A percentile compares a stretch with the other conserved stretches of the same genome.
Evolutionary conservation across 257 asterid genomes (phyloP).

Genomic region (Nicotiana sylvestris): DNA sequence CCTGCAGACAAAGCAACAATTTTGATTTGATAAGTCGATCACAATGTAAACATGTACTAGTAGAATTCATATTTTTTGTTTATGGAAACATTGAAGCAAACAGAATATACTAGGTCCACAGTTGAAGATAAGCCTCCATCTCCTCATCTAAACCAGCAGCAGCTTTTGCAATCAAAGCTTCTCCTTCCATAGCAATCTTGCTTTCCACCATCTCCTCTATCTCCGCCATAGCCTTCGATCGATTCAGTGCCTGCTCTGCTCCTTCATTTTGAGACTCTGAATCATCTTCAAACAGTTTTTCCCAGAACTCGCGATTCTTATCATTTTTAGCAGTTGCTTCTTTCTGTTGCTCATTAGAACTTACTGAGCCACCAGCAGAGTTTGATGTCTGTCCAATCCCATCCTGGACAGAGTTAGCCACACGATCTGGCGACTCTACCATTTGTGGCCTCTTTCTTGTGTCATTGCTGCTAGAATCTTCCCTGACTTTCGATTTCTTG

Average conservation of each 20-base stretch:
- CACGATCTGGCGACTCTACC: slow-evolving; percentile 1
- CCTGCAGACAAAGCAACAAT: neutral
- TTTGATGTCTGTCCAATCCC: slow-evolving; percentile 7
- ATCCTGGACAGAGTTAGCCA: neutral
- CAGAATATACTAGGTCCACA: slow-evolving; percentile 18
- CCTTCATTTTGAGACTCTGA: slow-evolving; percentile 17
- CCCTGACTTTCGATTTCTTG: slow-evolving; percentile 15
- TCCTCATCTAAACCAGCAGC: slow-evolving; percentile 11
- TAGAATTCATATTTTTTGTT: neutral
- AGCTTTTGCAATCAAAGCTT: slow-evolving; percentile 7
- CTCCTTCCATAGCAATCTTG: slow-evolving; percentile 13
- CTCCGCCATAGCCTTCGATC: slow-evolving; percentile 15
- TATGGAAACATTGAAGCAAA: neutral
- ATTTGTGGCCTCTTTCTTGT: slow-evolving; percentile 5
- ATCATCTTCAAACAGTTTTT: slow-evolving; percentile 25
- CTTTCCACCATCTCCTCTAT: slow-evolving; percentile 26
- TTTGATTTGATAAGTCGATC: neutral
- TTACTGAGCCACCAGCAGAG: slow-evolving; percentile 20
- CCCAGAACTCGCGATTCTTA: slow-evolving; percentile 28
- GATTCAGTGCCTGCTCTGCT: slow-evolving; percentile 9
- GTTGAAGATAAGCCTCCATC: slow-evolving; percentile 16
- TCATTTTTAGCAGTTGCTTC: slow-evolving; percentile 11
- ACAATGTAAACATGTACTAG: neutral
- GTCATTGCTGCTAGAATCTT: slow-evolving; percentile 10
- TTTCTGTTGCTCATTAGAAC: slow-evolving; percentile 15